phyloP scores from a whole-genome alignment of 306 rosid genomes.

The Cajanus cajan region DNA sequence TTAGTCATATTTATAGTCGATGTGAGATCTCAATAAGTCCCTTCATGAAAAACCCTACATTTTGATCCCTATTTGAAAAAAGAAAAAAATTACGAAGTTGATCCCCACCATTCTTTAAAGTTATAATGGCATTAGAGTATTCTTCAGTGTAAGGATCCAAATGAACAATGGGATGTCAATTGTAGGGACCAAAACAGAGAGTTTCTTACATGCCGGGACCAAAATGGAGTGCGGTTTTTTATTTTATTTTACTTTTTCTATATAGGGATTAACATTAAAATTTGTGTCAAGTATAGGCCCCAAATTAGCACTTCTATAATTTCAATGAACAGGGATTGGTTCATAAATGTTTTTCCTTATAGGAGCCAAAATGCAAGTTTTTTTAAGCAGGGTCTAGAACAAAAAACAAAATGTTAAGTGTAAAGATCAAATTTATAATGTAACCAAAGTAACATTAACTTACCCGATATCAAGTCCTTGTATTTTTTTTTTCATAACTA shows the following conservation, averaged over 20 bases:
- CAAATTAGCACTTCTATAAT: not conserved
- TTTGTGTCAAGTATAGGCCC: not conserved
- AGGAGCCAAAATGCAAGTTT: not conserved
- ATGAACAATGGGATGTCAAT: not conserved
- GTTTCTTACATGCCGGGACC: not conserved
- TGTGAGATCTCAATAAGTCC: not conserved
- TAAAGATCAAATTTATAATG: not conserved
- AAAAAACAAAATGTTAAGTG: not conserved
- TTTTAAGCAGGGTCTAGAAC: not conserved
- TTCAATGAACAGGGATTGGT: not conserved
- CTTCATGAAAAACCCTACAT: not conserved
- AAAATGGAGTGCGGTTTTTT: not conserved
- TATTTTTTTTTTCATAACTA: slow-evolving; percentile 26
- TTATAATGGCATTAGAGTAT: not conserved
- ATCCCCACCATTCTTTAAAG: not conserved
- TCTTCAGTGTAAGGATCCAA: not conserved
- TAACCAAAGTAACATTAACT: not conserved
- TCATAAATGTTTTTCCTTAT: not conserved
- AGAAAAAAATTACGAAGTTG: not conserved
- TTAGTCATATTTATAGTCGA: not conserved
- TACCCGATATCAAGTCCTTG: slow-evolving; percentile 2
- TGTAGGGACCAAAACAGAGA: not conserved
- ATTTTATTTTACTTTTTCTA: not conserved
- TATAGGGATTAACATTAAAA: not conserved
- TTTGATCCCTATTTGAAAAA: not conserved